Evolutionary conservation across 1,139 yeast species (phyloP).

Genomic region (Pichia kudriavzevii): DNA sequence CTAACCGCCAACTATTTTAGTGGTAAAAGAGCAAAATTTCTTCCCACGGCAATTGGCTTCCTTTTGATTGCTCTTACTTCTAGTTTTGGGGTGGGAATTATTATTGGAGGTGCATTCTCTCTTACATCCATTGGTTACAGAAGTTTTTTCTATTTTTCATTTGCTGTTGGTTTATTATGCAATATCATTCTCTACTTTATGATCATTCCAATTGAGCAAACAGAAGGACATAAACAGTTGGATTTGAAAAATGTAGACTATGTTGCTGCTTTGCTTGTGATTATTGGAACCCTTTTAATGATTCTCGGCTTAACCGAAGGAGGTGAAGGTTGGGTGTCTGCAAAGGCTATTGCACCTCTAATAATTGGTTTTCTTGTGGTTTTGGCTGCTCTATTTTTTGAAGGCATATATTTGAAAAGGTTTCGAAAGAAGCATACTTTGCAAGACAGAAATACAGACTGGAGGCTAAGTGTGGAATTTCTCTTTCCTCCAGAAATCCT

Average conservation of each 20-base stretch:
- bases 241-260: slow-evolving; percentile 25
- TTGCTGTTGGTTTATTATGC: slow-evolving; percentile 19
- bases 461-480: slow-evolving; percentile 17
- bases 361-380: slow-evolving; percentile 25
- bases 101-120: slow-evolving; percentile 33
- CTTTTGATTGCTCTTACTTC: slow-evolving; percentile 25
- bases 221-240: slow-evolving; percentile 16
- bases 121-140: slow-evolving; percentile 28
- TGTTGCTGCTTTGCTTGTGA: slow-evolving; percentile 23
- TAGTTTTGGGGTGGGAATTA: slow-evolving; percentile 27
- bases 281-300: slow-evolving; percentile 27
- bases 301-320: slow-evolving; percentile 32
- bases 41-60: slow-evolving; percentile 25
- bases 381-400: slow-evolving; percentile 18
- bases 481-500: slow-evolving; percentile 20
- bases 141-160: slow-evolving; percentile 28
- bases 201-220: slow-evolving; percentile 23
- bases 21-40: slow-evolving; percentile 16
- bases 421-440: slow-evolving; percentile 12
- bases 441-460: slow-evolving; percentile 4
- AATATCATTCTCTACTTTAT: slow-evolving; percentile 18
- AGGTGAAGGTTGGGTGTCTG: slow-evolving; percentile 28
- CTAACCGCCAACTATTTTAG: slow-evolving; percentile 27
- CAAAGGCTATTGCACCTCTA: slow-evolving; percentile 27
- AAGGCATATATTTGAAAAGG: slow-evolving; percentile 13